phyloP scores from a whole-genome alignment of 1,139 yeast species.

The Spathaspora jeffriesii region DNA sequence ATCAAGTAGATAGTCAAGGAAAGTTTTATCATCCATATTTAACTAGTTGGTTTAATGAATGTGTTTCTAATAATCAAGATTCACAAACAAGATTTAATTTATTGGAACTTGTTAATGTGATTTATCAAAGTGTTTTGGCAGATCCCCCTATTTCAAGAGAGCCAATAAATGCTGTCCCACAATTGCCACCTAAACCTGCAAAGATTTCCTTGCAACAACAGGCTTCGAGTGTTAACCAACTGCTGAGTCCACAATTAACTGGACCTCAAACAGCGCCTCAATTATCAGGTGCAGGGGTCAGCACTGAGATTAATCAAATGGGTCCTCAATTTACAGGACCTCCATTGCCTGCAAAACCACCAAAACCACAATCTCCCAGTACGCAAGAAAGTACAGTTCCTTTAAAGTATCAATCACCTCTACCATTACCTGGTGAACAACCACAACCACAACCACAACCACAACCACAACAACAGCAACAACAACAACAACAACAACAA shows the following conservation, averaged over 20 bases:
- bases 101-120: slow-evolving; percentile 31
- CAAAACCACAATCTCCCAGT: slow-evolving; percentile 9
- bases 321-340: slow-evolving; percentile 25
- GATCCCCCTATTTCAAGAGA: slow-evolving; percentile 29
- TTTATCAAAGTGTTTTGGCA: slow-evolving; percentile 40
- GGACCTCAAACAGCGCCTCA: neutral
- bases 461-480: slow-evolving; percentile 3
- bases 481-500: slow-evolving; percentile 1
- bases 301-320: neutral
- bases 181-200: slow-evolving; percentile 22
- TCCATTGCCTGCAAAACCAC: slow-evolving; percentile 46
- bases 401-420: slow-evolving; percentile 32
- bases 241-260: neutral
- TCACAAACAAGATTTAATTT: slow-evolving; percentile 33
- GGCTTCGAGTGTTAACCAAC: neutral
- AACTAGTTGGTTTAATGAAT: slow-evolving; percentile 52
- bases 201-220: slow-evolving; percentile 16
- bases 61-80: slow-evolving; percentile 12
- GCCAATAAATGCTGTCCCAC: slow-evolving; percentile 2
- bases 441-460: slow-evolving; percentile 1
- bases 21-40: slow-evolving; percentile 69
- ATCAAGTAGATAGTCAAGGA: slow-evolving; percentile 75
- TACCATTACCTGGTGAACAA: slow-evolving; percentile 29
- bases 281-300: neutral
- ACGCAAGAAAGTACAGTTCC: slow-evolving; percentile 17